phyloP scores from a whole-genome alignment of 768 basidiomycete genomes.

The Daedaleopsis nitida region DNA sequence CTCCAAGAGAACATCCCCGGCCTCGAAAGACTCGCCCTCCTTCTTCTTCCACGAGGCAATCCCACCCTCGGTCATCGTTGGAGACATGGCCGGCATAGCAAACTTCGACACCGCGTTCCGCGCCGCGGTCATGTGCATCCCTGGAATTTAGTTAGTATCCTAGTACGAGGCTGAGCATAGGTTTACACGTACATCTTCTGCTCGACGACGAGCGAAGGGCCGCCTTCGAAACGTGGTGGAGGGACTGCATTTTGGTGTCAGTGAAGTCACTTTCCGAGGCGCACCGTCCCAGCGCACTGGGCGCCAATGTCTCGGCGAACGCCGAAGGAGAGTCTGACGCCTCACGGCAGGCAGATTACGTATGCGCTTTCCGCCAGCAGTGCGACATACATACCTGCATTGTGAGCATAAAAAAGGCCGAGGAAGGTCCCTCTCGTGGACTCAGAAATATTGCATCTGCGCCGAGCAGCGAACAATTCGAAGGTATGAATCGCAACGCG shows the following conservation, averaged over 20 bases:
- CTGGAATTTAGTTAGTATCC: conserved; percentile 31
- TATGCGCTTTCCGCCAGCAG: not conserved
- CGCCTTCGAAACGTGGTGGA: conserved; percentile 21
- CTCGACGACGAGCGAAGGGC: conserved; percentile 15
- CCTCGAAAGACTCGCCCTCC: conserved; percentile 75
- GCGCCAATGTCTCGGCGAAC: not conserved
- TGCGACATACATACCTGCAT: too few relatives aligned
- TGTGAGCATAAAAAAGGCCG: too few relatives aligned
- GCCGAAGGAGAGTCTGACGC: not conserved
- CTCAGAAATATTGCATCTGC: too few relatives aligned
- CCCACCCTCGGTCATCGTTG: conserved; percentile 95
- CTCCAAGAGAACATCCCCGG: conserved; percentile 88
- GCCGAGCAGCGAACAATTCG: too few relatives aligned
- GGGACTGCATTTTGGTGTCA: conserved; percentile 18
- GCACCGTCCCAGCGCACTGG: not conserved
- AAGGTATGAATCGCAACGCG: too few relatives aligned
- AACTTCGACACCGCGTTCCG: conserved; percentile 72
- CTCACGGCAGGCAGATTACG: not conserved
- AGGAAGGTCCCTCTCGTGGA: too few relatives aligned
- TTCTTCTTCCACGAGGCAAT: conserved; percentile 90
- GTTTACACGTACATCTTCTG: conserved; percentile 21
- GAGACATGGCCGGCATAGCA: conserved; percentile 96
- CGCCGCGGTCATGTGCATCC: conserved; percentile 52
- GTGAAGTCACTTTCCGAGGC: conserved; percentile 4
- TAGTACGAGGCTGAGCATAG: not conserved